Evolutionary conservation across 371 early-diverging fungal species (phyloP), one percentile per base, ranked within the genome.

Genomic region (Haplosporangium sp.): DNA sequence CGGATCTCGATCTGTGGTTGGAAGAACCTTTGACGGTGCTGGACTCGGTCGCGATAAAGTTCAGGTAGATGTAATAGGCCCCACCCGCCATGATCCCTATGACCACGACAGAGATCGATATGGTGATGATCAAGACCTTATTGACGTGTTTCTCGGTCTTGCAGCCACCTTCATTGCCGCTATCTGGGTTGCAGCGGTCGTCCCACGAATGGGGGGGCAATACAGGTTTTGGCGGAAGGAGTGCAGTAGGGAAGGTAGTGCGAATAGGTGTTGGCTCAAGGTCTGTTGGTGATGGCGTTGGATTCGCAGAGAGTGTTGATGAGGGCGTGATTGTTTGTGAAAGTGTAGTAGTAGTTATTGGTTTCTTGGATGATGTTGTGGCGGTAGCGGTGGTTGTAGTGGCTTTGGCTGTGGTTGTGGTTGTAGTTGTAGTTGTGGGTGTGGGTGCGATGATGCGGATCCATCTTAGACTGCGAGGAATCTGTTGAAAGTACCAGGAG

Each of bases 141-240:
- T 40, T 61, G 42, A 64, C 60, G 8, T 50, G 45, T 40, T 37
- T 42, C 12, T 23, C 43, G 18, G 23, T 56, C 13, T 38, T 40
- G 40, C 66, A 66, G 11, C 38, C 45, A 0, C 41, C 29, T 10
- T 55, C 55, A 5, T 41, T 29, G 16, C 52, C 40, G 23, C 41
- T 7, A 13, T 38, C 38, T 20, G 16, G 2, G 11, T 46, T 41
- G 12, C 55, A 18, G 50, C 55, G 55, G 46, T 51, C 18, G 38
- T 55, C 60, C 0, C 62, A 55, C 60, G 38, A 59, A 1, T 18
- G 29, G 1, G 55, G 6, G 7, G 52, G 46, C 6, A 62, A 47
- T 20, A 51, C 23, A 6, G 71, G 71, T 14, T 64, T 57, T 23
- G 71, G 71, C 7, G 71, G 71, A 37, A 71, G 58, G 13, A 71